Evolutionary conservation across 345 rosid genomes (phyloP).

Genomic region (Hirschfeldia incana): DNA sequence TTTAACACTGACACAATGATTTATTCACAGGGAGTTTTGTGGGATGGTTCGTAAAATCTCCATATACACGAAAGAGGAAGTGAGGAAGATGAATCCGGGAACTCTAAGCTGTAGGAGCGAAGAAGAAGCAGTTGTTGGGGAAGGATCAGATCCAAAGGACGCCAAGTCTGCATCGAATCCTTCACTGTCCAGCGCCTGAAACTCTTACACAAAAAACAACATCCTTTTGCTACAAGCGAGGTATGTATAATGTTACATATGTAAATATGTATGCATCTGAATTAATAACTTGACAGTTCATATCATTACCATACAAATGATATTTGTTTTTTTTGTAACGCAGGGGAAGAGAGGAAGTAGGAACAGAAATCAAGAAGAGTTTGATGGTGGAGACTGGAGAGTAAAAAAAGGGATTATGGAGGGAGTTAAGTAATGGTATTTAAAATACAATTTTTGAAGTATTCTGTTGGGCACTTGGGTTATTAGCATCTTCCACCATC

Average conservation of each 20-base stretch:
- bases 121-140: slow-evolving; percentile 41
- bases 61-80: slow-evolving; percentile 75
- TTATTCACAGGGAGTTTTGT: slow-evolving; percentile 68
- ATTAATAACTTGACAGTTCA: not conserved
- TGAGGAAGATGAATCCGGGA: slow-evolving; percentile 72
- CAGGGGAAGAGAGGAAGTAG: not conserved
- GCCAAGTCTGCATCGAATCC: slow-evolving; percentile 42
- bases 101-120: slow-evolving; percentile 47
- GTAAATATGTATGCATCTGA: not conserved
- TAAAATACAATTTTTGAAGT: slow-evolving; percentile 39
- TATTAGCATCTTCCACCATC: slow-evolving; percentile 32
- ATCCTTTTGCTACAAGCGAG: slow-evolving; percentile 20
- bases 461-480: slow-evolving; percentile 30
- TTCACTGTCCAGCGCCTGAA: slow-evolving; percentile 36
- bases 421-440: slow-evolving; percentile 10
- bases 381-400: slow-evolving; percentile 22
- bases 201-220: slow-evolving; percentile 29
- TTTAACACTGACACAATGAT: not conserved
- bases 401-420: slow-evolving; percentile 5
- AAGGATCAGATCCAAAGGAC: slow-evolving; percentile 47
- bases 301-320: not conserved
- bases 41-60: slow-evolving; percentile 67
- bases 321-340: not conserved
- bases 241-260: slow-evolving; percentile 1
- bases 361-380: not conserved